Base-by-base conservation (phyloP, 306 rosid genomes). In the Corylus americana region DNA sequence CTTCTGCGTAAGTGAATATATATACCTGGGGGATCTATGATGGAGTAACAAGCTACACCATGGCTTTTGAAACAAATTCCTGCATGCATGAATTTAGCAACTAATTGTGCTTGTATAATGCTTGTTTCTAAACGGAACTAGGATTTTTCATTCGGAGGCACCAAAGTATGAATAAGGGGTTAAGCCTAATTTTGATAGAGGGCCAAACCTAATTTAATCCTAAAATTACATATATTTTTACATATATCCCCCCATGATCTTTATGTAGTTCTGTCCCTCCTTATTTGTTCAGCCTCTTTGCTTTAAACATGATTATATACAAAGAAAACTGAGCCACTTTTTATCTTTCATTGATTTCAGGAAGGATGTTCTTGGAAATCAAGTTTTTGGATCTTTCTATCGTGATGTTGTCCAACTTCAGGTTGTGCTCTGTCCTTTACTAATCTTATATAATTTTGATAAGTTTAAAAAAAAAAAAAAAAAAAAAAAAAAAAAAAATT, bases 361-460 rank as follows among this genome's bases (percentile, higher is more conserved):
- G 91, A 85, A 91, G 83, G 96, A 96, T 87, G 59, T 89, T 87
- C 53, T 53, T 18, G 92, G 93, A 81, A 87, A 88, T 77, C 63
- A 62, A 64, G 88, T 96, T 14, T 89, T 96, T 91, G 82, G 92
- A 87, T 85, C 91, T 61, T 93, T 96, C 82, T 93, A 91, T 90
- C 81, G 61, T 53, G 96, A 90, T 67, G 96, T 93, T 75, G 83
- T 85, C 82, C 74, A 85, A 80, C 97, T 96, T 77, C 99, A 93
- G 97, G 98, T 96, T 84, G 75, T 83, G 61, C 59, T 77, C 77
- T 70, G 11, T 20, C 73, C 80, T 84, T 82, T 35, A 1, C 29
- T 77, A 42, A 14, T 73, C 63, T 49, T 70, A 50, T 74, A 37
- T 63, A 45, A 11, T 78, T n/a, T n/a, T n/a, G n/a, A n/a, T n/a